phyloP scores from a whole-genome alignment of 2,329 filamentous ascomycete species.

The Cladophialophora exuberans region DNA sequence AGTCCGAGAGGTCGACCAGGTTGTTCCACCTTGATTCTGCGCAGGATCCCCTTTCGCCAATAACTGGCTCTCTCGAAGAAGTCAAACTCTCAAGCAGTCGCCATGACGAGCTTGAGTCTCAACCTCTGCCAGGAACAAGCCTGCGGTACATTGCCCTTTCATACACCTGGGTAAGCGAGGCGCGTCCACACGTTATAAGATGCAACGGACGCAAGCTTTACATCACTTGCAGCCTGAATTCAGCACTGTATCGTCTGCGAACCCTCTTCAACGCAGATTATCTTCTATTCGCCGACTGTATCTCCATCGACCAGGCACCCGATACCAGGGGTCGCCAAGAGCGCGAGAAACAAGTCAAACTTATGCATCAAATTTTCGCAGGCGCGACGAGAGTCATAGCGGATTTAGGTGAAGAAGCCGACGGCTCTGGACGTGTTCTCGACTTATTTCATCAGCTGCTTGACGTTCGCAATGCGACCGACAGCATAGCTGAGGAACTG shows the following conservation, averaged over 20 bases:
- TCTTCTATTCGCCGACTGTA: neutral
- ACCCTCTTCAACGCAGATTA: neutral
- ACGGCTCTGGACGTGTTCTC: neutral
- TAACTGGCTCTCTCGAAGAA: neutral
- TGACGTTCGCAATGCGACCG: neutral
- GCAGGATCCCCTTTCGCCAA: neutral
- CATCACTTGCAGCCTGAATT: neutral
- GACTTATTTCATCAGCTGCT: neutral
- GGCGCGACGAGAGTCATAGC: neutral
- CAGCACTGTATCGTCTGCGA: neutral
- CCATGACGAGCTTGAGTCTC: neutral
- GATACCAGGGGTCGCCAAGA: neutral
- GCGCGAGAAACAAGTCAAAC: neutral
- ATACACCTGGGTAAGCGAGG: neutral
- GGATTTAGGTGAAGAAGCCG: neutral
- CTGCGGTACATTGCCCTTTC: neutral
- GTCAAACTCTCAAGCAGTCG: neutral
- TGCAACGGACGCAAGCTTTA: neutral
- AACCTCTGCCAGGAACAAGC: neutral
- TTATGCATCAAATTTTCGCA: neutral
- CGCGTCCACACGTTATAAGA: neutral
- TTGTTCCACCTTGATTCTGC: neutral
- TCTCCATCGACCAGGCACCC: neutral
- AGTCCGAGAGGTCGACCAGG: neutral
- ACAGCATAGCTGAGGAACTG: neutral